phyloP scores from a whole-genome alignment of 352 stramenopile species.

The Pythium scleroteichum region DNA sequence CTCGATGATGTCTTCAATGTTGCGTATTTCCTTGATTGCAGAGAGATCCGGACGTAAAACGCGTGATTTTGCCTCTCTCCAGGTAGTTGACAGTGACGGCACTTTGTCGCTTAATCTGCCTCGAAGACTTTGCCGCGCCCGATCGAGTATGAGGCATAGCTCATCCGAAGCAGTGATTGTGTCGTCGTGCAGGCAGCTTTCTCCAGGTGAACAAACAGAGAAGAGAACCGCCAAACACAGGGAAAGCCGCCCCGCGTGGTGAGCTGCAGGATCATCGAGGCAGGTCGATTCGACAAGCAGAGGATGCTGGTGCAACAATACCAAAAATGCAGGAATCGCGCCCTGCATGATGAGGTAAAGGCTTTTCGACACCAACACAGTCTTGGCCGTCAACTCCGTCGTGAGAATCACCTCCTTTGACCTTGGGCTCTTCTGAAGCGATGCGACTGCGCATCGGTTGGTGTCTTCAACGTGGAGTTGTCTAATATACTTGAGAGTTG shows the following conservation, averaged over 20 bases:
- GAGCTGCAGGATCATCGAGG: not conserved
- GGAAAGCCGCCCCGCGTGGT: not conserved
- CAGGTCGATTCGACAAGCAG: not conserved
- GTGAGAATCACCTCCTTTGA: not conserved
- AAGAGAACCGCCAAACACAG: not conserved
- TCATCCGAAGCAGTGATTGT: not conserved
- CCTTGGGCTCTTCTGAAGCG: conserved; percentile 49
- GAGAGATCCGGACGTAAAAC: not conserved
- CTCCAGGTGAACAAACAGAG: conserved; percentile 5
- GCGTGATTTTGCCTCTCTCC: not conserved
- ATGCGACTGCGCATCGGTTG: conserved; percentile 42
- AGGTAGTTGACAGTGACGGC: not conserved
- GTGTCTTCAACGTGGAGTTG: conserved; percentile 47
- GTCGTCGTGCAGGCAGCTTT: conserved; percentile 1
- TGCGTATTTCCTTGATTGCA: not conserved
- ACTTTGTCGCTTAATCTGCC: not conserved
- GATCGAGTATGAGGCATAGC: not conserved
- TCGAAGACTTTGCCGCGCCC: not conserved
- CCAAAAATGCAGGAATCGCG: conserved; percentile 45
- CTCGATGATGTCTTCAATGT: not conserved
- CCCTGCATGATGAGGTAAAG: conserved; percentile 47
- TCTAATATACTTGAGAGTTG: conserved; percentile 37
- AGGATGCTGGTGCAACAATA: conserved; percentile 60
- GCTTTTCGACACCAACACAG: conserved; percentile 34
- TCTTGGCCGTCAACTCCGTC: conserved; percentile 21